Evolutionary conservation across 768 basidiomycete species (phyloP).

Genomic region (Boletus pseudo-olivaceus): DNA sequence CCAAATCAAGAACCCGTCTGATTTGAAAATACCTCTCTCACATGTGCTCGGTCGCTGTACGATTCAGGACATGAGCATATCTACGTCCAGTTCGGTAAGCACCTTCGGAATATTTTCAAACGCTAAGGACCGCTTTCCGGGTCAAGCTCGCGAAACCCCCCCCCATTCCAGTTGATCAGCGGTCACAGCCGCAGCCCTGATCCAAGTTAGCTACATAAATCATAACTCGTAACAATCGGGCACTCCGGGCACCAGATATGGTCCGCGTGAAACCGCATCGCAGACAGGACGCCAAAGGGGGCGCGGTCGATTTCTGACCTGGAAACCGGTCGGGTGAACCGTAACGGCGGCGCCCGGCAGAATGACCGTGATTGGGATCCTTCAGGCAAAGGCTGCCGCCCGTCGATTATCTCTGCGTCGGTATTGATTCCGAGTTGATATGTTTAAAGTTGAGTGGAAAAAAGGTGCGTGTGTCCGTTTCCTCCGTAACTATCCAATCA

Average conservation of each 20-base stretch:
- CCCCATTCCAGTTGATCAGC: constrained; percentile 19
- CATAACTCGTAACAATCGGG: constrained; percentile 11
- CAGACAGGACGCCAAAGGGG: constrained; percentile 9
- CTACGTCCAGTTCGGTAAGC: constrained; percentile 25
- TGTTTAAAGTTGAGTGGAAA: constrained; percentile 18
- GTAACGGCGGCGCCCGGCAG: constrained; percentile 27
- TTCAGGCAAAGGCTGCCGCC: constrained; percentile 11
- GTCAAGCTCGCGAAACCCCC: constrained; percentile 10
- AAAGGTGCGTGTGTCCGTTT: constrained; percentile 16
- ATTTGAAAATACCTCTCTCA: constrained; percentile 33
- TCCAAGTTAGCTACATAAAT: constrained; percentile 8
- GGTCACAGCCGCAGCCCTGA: constrained; percentile 17
- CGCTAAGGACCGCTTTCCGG: constrained; percentile 16
- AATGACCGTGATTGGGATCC: constrained; percentile 13
- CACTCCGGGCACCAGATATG: constrained; percentile 12
- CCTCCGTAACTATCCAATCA: constrained; percentile 23
- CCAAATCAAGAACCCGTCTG: constrained; percentile 33
- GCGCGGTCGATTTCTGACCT: constrained; percentile 9
- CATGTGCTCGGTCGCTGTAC: constrained; percentile 31
- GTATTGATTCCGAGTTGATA: constrained; percentile 23
- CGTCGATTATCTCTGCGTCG: constrained; percentile 19
- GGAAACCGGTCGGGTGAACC: constrained; percentile 19
- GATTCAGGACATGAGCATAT: constrained; percentile 26
- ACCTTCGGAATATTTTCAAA: constrained; percentile 17
- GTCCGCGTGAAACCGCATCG: constrained; percentile 13